Conservation (phyloP, 176 grass and related monocot genomes). For the Echinochloa phyllopogon region DNA sequence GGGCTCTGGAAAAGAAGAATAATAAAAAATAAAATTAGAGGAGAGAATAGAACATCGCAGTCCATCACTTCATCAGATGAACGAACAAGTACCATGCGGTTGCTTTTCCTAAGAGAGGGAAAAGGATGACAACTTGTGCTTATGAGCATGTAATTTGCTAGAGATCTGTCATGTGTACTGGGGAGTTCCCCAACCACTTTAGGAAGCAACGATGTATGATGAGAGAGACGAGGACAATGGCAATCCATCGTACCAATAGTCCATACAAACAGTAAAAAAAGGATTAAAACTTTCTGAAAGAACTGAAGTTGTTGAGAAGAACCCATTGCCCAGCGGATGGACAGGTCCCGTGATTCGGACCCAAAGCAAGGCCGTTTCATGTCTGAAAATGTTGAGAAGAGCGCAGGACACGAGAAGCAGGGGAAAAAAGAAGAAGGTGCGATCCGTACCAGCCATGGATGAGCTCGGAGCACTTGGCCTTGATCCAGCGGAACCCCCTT, state of each 20-base stretch:
- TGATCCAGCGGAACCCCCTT: slow-evolving; percentile 95
- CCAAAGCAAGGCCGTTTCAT: not conserved
- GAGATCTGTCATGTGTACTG: slow-evolving; percentile 20
- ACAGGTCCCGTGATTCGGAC: not conserved
- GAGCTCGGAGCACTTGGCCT: slow-evolving; percentile 85
- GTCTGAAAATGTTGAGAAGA: not conserved
- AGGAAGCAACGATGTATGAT: slow-evolving; percentile 20
- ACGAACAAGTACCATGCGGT: not conserved
- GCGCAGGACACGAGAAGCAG: not conserved
- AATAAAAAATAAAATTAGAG: not conserved
- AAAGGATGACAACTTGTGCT: not conserved
- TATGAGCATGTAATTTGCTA: not conserved
- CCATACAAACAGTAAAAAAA: not conserved
- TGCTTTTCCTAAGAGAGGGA: not conserved
- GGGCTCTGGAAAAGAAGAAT: slow-evolving; percentile 11
- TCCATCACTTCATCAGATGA: not conserved
- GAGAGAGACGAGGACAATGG: not conserved
- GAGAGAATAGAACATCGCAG: not conserved
- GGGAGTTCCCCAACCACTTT: not conserved
- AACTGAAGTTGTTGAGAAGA: not conserved
- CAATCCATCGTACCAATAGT: not conserved
- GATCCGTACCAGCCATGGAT: slow-evolving; percentile 78
- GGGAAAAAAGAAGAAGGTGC: not conserved
- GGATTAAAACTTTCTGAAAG: not conserved
- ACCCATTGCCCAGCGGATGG: not conserved